phyloP scores from a whole-genome alignment of 2,329 filamentous ascomycete genomes.

The Talaromyces pinophilus region DNA sequence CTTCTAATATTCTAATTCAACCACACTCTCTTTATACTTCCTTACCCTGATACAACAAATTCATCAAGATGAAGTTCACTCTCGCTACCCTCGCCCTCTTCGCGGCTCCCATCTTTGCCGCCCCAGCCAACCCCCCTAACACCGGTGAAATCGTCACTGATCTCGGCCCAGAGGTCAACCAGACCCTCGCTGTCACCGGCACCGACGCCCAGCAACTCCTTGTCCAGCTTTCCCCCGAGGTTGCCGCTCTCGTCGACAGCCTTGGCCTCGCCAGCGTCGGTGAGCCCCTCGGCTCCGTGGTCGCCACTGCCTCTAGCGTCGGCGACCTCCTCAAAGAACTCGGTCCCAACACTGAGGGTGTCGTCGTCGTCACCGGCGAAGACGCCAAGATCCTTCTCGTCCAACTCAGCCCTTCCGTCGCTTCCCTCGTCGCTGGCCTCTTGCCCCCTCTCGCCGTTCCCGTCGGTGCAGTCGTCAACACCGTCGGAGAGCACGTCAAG shows the following conservation, averaged over 20 bases:
- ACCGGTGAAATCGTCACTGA: slow-evolving; percentile 36
- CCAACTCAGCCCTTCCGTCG: slow-evolving; percentile 32
- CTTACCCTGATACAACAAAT: not conserved
- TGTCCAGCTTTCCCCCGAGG: slow-evolving; percentile 35
- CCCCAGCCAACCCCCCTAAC: slow-evolving; percentile 24
- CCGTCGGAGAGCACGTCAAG: slow-evolving; percentile 34
- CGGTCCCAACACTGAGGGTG: slow-evolving; percentile 29
- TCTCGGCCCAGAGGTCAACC: slow-evolving; percentile 34
- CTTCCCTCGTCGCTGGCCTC: slow-evolving; percentile 33
- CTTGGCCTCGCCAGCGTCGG: slow-evolving; percentile 33
- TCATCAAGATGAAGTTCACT: slow-evolving; percentile 21
- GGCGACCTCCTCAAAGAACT: slow-evolving; percentile 33
- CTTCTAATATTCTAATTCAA: not conserved
- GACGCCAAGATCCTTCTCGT: slow-evolving; percentile 36
- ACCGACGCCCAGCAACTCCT: slow-evolving; percentile 33
- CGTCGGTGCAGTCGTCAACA: slow-evolving; percentile 32
- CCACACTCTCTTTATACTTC: not conserved
- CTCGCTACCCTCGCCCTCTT: slow-evolving; percentile 17
- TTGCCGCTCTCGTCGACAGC: slow-evolving; percentile 32
- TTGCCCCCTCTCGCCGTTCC: slow-evolving; percentile 35
- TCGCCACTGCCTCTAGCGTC: slow-evolving; percentile 31
- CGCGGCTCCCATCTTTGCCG: slow-evolving; percentile 21
- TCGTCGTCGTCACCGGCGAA: slow-evolving; percentile 36
- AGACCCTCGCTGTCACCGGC: slow-evolving; percentile 35
- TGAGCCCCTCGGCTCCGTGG: slow-evolving; percentile 31